phyloP scores from a whole-genome alignment of 1,284 basidiomycete genomes.

The Papiliotrema terrestris region DNA sequence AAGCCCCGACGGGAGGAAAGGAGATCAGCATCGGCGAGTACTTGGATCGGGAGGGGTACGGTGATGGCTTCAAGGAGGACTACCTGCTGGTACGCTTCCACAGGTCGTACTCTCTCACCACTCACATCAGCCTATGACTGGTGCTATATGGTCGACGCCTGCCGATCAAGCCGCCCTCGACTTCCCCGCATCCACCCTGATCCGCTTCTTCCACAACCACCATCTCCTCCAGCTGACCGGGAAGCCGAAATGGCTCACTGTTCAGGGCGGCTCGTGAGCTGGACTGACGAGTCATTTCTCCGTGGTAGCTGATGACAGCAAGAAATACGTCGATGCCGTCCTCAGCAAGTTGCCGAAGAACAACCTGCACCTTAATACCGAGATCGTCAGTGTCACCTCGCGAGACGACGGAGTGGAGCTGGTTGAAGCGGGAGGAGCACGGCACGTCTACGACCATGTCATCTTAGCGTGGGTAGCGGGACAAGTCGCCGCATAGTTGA shows the following conservation, averaged over 20 bases:
- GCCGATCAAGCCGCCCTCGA: slow-evolving; percentile 67
- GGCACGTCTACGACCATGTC: slow-evolving; percentile 64
- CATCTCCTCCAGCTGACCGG: slow-evolving; percentile 70
- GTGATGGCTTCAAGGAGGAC: slow-evolving; percentile 65
- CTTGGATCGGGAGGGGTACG: slow-evolving; percentile 64
- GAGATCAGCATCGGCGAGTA: slow-evolving; percentile 67
- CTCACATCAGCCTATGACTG: slow-evolving; percentile 65
- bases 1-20: slow-evolving; percentile 15
- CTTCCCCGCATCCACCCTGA: slow-evolving; percentile 69
- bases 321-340: slow-evolving; percentile 64
- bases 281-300: neutral
- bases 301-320: slow-evolving; percentile 46
- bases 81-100: slow-evolving; percentile 65
- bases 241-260: slow-evolving; percentile 72
- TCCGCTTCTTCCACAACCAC: slow-evolving; percentile 76
- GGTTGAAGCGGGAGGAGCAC: slow-evolving; percentile 32
- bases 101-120: neutral
- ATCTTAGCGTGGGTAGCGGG: slow-evolving; percentile 61
- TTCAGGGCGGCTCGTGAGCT: slow-evolving; percentile 65
- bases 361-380: slow-evolving; percentile 61
- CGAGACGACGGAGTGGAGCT: slow-evolving; percentile 32
- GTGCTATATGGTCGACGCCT: slow-evolving; percentile 75
- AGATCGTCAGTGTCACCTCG: slow-evolving; percentile 50
- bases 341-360: slow-evolving; percentile 56
- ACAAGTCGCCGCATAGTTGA: neutral